Conservation (phyloP, 1,139 yeast genomes). For the Yamadazyma kanchanaburiensis region DNA sequence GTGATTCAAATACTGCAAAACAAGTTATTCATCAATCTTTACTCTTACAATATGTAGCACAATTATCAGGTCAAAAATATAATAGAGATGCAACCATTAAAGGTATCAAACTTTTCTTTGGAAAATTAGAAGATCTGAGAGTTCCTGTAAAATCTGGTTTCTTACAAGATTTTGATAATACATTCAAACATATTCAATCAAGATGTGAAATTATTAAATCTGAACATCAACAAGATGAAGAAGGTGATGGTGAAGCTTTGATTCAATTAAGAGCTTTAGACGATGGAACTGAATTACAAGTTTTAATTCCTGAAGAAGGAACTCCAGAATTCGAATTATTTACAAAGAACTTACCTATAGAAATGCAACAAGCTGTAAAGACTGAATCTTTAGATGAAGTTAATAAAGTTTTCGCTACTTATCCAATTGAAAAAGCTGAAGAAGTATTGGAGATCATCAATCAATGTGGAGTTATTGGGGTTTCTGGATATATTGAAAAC, state of each 20-base stretch:
- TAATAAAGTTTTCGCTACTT: conserved; percentile 76
- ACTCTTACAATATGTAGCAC: conserved; percentile 71
- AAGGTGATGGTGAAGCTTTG: conserved; percentile 63
- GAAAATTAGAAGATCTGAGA: conserved; percentile 51
- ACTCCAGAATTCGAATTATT: conserved; percentile 57
- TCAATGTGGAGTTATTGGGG: conserved; percentile 79
- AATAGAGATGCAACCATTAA: conserved; percentile 33
- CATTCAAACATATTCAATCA: conserved; percentile 65
- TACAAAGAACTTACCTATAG: conserved; percentile 50
- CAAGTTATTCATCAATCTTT: conserved; percentile 78
- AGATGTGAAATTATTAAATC: conserved; percentile 68
- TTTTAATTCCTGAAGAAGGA: conserved; percentile 61
- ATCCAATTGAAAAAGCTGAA: conserved; percentile 81
- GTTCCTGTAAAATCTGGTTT: conserved; percentile 69
- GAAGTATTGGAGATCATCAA: conserved; percentile 68
- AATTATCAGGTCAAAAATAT: conserved; percentile 46
- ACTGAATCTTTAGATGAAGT: conserved; percentile 73
- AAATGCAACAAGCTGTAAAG: conserved; percentile 73
- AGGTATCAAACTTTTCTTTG: conserved; percentile 69
- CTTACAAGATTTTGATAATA: conserved; percentile 66
- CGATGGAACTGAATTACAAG: conserved; percentile 72
- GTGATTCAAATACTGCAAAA: conserved; percentile 49
- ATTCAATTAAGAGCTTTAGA: conserved; percentile 89
- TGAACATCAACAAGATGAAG: conserved; percentile 35
- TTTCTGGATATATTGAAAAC: conserved; percentile 73